These are phyloP conservation scores for Venturia nashicola DNA, from an alignment of 2,329 filamentous ascomycete species.

Conservation along the genomic window DNA sequence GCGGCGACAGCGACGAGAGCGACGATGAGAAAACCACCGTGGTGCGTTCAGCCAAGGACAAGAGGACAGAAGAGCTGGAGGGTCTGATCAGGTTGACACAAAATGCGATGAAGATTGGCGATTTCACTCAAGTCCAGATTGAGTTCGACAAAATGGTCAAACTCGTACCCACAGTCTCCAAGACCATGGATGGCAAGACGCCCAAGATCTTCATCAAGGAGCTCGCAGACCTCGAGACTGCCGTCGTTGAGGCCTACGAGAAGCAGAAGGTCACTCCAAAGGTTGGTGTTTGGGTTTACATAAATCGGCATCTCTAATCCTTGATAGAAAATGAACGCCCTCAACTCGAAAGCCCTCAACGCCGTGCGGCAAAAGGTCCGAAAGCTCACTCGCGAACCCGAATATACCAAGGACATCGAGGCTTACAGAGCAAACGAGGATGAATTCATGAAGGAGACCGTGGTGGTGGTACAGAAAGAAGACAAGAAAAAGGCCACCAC, in stretches of 20 bases:
- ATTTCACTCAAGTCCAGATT: conserved; percentile 28
- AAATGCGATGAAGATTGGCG: conserved; percentile 93
- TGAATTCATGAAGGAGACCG: conserved; percentile 73
- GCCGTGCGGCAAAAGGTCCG: conserved; percentile 96
- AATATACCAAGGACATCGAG: conserved; percentile 71
- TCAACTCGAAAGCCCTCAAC: conserved; percentile 85
- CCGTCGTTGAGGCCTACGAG: conserved; percentile 83
- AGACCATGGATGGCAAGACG: conserved; percentile 55
- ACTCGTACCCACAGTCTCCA: conserved; percentile 30
- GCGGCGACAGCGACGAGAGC: conserved; percentile 44
- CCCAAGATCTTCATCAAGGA: conserved; percentile 91
- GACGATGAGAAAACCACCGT: conserved; percentile 76
- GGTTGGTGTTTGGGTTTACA: background rate
- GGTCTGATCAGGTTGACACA: conserved; percentile 81
- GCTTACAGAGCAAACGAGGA: conserved; percentile 78
- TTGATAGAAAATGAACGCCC: conserved; percentile 82
- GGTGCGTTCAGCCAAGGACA: conserved; percentile 97
- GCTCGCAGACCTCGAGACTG: conserved; percentile 85
- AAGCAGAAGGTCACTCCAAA: conserved; percentile 94
- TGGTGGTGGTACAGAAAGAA: conserved; percentile 53
- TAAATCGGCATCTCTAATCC: background rate
- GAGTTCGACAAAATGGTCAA: conserved; percentile 48
- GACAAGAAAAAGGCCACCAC: conserved; percentile 40
- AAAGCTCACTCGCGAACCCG: conserved; percentile 84
- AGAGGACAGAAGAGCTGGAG: conserved; percentile 89